A percentile compares a stretch with the other conserved stretches of the same genome.
These are phyloP conservation scores for Geranomyces michiganensis DNA, from an alignment of 192 early-diverging fungal genomes.

Conservation along the genomic window DNA sequence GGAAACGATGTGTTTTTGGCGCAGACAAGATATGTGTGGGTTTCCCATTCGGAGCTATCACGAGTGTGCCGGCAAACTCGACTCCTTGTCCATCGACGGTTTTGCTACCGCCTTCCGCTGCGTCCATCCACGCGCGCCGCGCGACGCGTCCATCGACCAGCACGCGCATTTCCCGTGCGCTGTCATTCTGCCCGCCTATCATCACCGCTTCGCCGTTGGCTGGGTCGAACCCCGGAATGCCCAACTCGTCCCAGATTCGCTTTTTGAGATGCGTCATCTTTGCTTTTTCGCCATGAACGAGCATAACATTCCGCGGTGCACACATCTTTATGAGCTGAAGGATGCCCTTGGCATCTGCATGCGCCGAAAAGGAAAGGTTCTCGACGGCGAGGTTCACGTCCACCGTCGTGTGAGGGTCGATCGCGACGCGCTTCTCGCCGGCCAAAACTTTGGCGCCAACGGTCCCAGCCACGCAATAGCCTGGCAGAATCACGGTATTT, in stretches of 20 bases:
- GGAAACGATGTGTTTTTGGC: not conserved
- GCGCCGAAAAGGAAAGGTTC: constrained; percentile 95
- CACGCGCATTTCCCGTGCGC: not conserved
- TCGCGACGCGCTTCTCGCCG: constrained; percentile 82
- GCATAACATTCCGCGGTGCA: constrained; percentile 78
- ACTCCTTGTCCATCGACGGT: not conserved
- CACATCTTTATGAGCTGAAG: constrained; percentile 92
- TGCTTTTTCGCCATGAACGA: constrained; percentile 93
- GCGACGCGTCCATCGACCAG: not conserved
- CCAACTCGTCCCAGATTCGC: constrained; percentile 81
- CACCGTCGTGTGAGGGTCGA: constrained; percentile 70
- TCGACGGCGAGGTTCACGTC: constrained; percentile 89
- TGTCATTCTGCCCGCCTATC: constrained; percentile 3
- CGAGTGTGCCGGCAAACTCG: constrained; percentile 8
- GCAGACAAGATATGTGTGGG: constrained; percentile 2
- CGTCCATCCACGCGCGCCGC: not conserved
- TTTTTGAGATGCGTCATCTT: constrained; percentile 85
- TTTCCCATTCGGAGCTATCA: not conserved
- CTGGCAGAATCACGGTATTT: constrained; percentile 98
- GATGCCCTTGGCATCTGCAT: constrained; percentile 97
- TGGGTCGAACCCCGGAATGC: constrained; percentile 82
- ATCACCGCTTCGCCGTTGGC: constrained; percentile 79
- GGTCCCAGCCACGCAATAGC: constrained; percentile 96
- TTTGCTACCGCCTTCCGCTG: not conserved
- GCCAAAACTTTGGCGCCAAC: constrained; percentile 92